These are phyloP conservation scores for Phoma sp. DNA, from an alignment of 2,329 filamentous ascomycete genomes.

Conservation along the genomic window DNA sequence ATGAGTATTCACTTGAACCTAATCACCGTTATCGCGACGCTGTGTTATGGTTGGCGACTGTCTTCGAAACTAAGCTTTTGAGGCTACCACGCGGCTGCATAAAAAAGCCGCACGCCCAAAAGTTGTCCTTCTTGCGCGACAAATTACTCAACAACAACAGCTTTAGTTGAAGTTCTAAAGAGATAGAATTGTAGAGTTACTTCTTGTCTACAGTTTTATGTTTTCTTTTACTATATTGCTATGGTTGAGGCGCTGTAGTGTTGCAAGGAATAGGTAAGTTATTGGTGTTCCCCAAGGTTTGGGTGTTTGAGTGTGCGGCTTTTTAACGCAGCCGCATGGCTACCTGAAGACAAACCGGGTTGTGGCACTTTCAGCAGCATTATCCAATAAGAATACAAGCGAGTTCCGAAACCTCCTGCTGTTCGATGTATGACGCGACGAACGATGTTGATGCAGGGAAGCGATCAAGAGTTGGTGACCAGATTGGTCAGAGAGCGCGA, in stretches of 20 bases:
- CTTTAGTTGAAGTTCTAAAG: no score
- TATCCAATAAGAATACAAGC: not conserved
- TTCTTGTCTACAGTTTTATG: no score
- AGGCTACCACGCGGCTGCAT: not conserved
- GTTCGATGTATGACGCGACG: not conserved
- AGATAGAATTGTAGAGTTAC: no score
- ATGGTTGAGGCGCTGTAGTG: no score
- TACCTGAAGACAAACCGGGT: not conserved
- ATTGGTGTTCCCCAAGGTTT: no score
- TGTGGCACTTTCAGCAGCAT: not conserved
- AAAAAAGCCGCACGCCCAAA: no score
- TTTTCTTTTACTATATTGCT: no score
- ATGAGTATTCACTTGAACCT: conserved; percentile 55
- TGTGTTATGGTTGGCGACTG: conserved; percentile 37
- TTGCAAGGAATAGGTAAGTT: no score
- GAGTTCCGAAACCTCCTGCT: not conserved
- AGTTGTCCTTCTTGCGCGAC: no score
- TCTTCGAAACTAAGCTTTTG: conserved; percentile 23
- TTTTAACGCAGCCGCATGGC: no score
- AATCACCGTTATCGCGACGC: conserved; percentile 42
- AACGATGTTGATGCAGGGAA: not conserved
- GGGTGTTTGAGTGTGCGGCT: no score
- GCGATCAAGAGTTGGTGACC: not conserved
- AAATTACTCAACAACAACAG: no score
- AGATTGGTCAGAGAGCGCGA: not conserved